phyloP scores from a whole-genome alignment of 2,329 filamentous ascomycete genomes.

The Talaromyces sp. region DNA sequence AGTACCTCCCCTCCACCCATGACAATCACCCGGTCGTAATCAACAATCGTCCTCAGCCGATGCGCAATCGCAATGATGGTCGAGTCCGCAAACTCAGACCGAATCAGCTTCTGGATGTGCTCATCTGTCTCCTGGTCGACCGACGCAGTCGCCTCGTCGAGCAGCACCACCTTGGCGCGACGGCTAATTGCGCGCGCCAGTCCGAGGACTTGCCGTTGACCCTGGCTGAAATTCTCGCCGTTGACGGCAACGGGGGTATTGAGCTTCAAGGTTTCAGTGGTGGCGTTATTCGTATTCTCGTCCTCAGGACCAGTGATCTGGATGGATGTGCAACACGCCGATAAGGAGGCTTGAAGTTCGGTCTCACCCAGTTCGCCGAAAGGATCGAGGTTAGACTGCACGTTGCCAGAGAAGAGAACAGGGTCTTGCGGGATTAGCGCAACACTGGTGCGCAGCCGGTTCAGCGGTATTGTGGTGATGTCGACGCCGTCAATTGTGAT shows the following conservation, averaged over 20 bases:
- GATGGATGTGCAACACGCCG: constrained; percentile 19
- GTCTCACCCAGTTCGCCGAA: constrained; percentile 49
- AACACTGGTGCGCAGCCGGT: constrained; percentile 49
- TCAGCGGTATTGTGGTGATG: constrained; percentile 49
- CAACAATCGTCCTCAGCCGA: constrained; percentile 58
- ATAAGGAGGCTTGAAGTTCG: constrained; percentile 28
- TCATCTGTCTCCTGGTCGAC: constrained; percentile 57
- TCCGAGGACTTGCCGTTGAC: constrained; percentile 59
- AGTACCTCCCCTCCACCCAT: constrained; percentile 51
- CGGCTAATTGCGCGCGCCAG: constrained; percentile 58
- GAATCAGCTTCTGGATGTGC: constrained; percentile 53
- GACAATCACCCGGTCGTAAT: constrained; percentile 56
- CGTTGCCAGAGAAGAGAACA: constrained; percentile 53
- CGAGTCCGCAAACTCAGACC: constrained; percentile 46
- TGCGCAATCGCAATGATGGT: constrained; percentile 66
- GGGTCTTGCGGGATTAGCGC: constrained; percentile 58
- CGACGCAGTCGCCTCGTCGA: constrained; percentile 61
- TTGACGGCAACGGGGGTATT: constrained; percentile 53
- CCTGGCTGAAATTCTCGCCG: constrained; percentile 44
- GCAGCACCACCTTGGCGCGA: constrained; percentile 52
- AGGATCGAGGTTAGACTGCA: constrained; percentile 57
- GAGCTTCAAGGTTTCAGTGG: constrained; percentile 32
- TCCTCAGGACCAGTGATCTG: constrained; percentile 24
- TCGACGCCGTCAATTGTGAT: constrained; percentile 54
- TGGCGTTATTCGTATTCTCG: constrained; percentile 17